Base-by-base conservation (phyloP, 495 filamentous ascomycete species). In the Rhypophila decipiens region DNA sequence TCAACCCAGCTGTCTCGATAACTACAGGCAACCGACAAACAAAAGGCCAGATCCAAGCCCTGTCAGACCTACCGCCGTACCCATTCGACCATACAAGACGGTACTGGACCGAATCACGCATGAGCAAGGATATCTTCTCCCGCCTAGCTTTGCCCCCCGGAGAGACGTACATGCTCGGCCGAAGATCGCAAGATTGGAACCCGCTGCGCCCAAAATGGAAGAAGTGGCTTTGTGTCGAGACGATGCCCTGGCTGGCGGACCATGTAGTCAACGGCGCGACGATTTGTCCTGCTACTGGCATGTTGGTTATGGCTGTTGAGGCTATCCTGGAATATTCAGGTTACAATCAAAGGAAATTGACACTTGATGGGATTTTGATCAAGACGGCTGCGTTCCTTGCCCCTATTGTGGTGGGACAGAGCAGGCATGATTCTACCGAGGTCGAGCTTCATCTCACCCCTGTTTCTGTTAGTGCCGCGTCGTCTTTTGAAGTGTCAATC, bases 241-340 rank as follows among this genome's bases (percentile, higher is more conserved):
- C 70, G 5, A 55, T 65, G 1, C 74, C 74, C 2, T 80, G 77
- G 77, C 43, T 76, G 8, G 44, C 52, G 8, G 71, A 77, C 47
- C 76, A 80, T 49, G 45, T 57, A 22, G 51, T 59, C 38, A 62
- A 47, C 33, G 53, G 49, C n/a, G 55, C 58, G 5, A 38, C 52
- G 2, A 55, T 86, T 1, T 79, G 76, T 35, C 81, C 83, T 5
- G 80, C 64, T 2, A 67, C 79, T n/a, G 74, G 70, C 0, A 82
- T 77, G 52, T 49, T 76, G 13, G 61, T 68, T 11, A 76, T 76
- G 60, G 76, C 75, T 0, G 50, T 79, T 1, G 80, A 85, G 47
- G 65, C 65, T 0, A 54, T 22, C 5, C 9, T 50, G 8, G 38
- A 57, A 17, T 48, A 70, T 42, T 15, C 64, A 23, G 12, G 9